Conservation (phyloP, 306 rosid genomes). For the Nissolia schottii region DNA sequence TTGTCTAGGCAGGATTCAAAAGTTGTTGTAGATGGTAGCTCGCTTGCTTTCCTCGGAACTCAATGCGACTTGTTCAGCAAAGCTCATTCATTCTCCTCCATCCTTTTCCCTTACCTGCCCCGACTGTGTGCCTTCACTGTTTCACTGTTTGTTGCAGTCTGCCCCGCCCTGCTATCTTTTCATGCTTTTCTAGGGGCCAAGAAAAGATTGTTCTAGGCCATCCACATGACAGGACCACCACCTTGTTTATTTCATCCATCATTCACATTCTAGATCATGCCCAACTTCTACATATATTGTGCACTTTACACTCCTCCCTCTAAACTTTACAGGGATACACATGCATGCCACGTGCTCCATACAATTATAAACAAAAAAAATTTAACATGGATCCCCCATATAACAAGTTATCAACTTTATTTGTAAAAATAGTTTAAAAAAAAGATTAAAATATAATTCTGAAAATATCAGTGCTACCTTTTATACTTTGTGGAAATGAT, state of each 20-base stretch:
- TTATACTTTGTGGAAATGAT: background rate
- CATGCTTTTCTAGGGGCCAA: background rate
- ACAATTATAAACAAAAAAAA: background rate
- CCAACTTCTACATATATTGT: background rate
- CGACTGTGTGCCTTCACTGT: slow-evolving; percentile 27
- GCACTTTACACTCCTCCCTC: too few species aligned
- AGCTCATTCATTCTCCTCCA: background rate
- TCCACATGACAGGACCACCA: background rate
- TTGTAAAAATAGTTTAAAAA: background rate
- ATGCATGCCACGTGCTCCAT: background rate
- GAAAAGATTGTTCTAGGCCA: slow-evolving; percentile 8
- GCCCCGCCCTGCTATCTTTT: background rate
- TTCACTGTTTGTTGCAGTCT: slow-evolving; percentile 10
- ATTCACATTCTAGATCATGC: slow-evolving; percentile 18
- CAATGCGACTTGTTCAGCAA: too few species aligned
- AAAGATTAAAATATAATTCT: background rate
- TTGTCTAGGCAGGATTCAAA: too few species aligned
- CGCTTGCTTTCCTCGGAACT: too few species aligned
- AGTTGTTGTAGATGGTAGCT: too few species aligned
- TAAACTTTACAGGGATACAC: background rate
- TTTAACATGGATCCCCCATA: background rate
- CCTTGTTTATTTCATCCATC: slow-evolving; percentile 28
- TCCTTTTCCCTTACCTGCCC: slow-evolving; percentile 10
- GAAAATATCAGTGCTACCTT: background rate
- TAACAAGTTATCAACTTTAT: slow-evolving; percentile 1